Evolutionary conservation across 371 early-diverging fungal genomes (phyloP).

Genomic region (Mucor lusitanicus): DNA sequence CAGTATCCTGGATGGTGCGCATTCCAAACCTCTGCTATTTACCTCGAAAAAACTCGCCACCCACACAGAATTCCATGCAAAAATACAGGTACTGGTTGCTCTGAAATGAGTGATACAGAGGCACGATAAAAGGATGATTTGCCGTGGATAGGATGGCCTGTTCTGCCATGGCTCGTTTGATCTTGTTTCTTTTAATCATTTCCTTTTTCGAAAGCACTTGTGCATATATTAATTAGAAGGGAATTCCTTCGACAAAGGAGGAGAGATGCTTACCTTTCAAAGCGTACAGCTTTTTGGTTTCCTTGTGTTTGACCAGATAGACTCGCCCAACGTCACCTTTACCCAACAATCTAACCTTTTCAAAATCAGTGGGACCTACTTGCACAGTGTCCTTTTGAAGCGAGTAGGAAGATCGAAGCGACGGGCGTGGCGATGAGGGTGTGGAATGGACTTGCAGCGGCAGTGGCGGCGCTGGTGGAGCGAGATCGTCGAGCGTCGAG

Average conservation of each 20-base stretch:
- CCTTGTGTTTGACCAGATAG: slow-evolving; percentile 75
- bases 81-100: slow-evolving; percentile 84
- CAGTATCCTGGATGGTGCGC: too few species aligned
- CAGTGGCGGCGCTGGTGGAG: slow-evolving; percentile 1
- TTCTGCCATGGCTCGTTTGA: slow-evolving; percentile 75
- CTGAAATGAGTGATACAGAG: slow-evolving; percentile 94
- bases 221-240: not conserved
- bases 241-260: not conserved
- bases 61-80: slow-evolving; percentile 97
- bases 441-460: not conserved
- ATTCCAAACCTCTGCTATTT: slow-evolving; percentile 25
- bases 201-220: slow-evolving; percentile 86
- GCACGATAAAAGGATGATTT: slow-evolving; percentile 95
- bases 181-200: slow-evolving; percentile 67
- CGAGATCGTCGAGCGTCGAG: slow-evolving; percentile 17
- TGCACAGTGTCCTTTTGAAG: slow-evolving; percentile 43
- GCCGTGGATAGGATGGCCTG: slow-evolving; percentile 76
- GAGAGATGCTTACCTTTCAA: slow-evolving; percentile 94
- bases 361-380: slow-evolving; percentile 59
- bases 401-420: slow-evolving; percentile 18
- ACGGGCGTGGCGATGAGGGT: slow-evolving; percentile 6
- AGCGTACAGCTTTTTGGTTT: slow-evolving; percentile 69
- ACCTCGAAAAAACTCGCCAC: slow-evolving; percentile 98
- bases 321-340: slow-evolving; percentile 94
- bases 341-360: slow-evolving; percentile 84